Conservation (phyloP, 139 green algal genomes). For the Chlorella ohadii region DNA sequence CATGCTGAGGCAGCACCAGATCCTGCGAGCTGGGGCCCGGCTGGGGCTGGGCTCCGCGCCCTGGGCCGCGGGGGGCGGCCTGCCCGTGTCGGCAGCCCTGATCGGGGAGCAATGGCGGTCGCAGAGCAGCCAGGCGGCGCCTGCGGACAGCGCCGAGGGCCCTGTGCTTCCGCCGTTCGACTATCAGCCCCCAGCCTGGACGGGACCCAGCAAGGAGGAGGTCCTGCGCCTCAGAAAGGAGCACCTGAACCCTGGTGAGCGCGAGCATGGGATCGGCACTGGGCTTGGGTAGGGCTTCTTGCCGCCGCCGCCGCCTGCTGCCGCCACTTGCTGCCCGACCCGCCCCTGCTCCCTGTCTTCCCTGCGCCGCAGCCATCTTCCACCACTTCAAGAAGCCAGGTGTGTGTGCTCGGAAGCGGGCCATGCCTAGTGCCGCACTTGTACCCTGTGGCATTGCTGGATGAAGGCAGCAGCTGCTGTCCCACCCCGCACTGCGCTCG, state of each 20-base stretch:
- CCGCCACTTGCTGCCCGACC: background rate
- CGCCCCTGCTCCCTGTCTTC: background rate
- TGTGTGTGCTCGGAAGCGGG: background rate
- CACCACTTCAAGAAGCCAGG: constrained; percentile 54
- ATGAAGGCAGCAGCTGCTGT: too few relatives aligned
- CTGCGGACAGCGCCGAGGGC: background rate
- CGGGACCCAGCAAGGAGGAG: constrained; percentile 83
- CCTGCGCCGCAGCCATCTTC: constrained; percentile 42
- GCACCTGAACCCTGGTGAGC: constrained; percentile 85
- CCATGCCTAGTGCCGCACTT: too few relatives aligned
- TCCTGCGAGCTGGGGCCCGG: too few relatives aligned
- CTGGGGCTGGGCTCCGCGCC: too few relatives aligned
- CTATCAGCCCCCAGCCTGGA: constrained; percentile 80
- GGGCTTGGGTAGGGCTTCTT: background rate
- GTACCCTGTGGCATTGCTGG: too few relatives aligned
- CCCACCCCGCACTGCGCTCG: too few relatives aligned
- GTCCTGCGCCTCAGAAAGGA: constrained; percentile 80
- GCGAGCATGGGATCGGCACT: background rate
- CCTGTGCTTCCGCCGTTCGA: constrained; percentile 61
- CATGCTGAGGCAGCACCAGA: too few relatives aligned
- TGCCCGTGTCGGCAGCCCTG: background rate
- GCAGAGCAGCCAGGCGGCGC: background rate
- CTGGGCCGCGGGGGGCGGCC: background rate
- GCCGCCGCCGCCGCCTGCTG: background rate
- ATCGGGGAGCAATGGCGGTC: background rate